phyloP scores from a whole-genome alignment of 2,329 filamentous ascomycete genomes.

The Colletotrichum echinochloae region DNA sequence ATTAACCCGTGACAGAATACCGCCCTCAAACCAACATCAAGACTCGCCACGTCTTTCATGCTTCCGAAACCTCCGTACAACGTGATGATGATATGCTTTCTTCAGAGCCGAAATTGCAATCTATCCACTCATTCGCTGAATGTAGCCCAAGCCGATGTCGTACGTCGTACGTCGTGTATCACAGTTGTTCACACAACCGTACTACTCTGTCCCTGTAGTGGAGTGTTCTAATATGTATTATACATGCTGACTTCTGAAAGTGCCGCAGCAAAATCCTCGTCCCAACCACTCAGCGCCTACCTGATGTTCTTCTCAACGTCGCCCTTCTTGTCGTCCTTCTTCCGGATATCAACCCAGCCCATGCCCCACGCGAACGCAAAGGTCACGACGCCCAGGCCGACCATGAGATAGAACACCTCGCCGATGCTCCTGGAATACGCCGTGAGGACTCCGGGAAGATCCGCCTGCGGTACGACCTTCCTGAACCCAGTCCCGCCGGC shows the following conservation, averaged over 20 bases:
- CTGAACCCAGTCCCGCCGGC: constrained; percentile 58
- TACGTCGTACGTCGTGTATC: background rate
- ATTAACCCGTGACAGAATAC: no score
- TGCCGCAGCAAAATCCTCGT: rapidly evolving
- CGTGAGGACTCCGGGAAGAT: constrained; percentile 52
- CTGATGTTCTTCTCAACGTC: background rate
- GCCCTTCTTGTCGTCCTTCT: constrained; percentile 44
- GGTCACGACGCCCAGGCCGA: constrained; percentile 46
- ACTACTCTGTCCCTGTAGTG: background rate
- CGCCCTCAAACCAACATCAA: background rate
- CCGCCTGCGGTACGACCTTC: constrained; percentile 45
- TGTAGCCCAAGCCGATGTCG: background rate
- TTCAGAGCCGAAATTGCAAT: rapidly evolving
- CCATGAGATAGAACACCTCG: constrained; percentile 47
- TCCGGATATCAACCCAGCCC: constrained; percentile 60
- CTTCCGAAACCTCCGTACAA: no score
- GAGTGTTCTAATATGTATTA: background rate
- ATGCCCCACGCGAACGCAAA: constrained; percentile 57
- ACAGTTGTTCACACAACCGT: background rate
- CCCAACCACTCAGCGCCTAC: background rate
- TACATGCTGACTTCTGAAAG: background rate
- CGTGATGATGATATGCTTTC: background rate
- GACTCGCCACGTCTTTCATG: background rate
- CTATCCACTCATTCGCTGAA: background rate
- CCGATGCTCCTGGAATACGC: constrained; percentile 55